phyloP scores from a whole-genome alignment of 1,139 yeast species.

The Yamadazyma sp. region DNA sequence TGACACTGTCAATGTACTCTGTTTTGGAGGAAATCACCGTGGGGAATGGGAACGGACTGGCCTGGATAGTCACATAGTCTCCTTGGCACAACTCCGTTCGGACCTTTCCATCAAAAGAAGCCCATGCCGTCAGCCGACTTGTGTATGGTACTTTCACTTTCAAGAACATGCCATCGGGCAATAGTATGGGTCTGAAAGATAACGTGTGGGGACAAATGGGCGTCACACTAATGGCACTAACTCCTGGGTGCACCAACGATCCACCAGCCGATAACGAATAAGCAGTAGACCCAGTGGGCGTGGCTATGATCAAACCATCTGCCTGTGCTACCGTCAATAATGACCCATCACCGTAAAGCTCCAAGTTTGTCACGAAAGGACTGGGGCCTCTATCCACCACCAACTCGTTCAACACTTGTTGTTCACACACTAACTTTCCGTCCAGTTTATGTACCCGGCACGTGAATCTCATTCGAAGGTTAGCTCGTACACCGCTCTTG shows the following conservation, averaged over 20 bases:
- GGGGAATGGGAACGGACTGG: constrained; percentile 83
- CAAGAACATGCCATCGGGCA: constrained; percentile 83
- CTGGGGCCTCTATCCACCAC: constrained; percentile 89
- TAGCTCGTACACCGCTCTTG: constrained; percentile 72
- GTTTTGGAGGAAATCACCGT: constrained; percentile 74
- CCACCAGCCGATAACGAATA: constrained; percentile 91
- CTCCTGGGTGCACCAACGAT: constrained; percentile 84
- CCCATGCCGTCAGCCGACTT: constrained; percentile 83
- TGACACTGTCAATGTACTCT: constrained; percentile 81
- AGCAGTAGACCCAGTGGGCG: constrained; percentile 93
- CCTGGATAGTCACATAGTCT: constrained; percentile 73
- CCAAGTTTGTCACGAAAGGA: constrained; percentile 82
- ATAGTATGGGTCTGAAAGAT: constrained; percentile 80
- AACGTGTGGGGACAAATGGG: constrained; percentile 93
- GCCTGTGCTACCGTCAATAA: constrained; percentile 85
- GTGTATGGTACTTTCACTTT: constrained; percentile 70
- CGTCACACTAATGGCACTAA: constrained; percentile 83
- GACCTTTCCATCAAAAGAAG: constrained; percentile 83
- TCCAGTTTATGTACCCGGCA: constrained; percentile 62
- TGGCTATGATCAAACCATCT: constrained; percentile 83
- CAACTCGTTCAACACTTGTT: constrained; percentile 79
- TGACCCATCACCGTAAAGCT: constrained; percentile 78
- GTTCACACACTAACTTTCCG: constrained; percentile 64
- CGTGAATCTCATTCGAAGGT: constrained; percentile 77
- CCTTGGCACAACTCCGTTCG: constrained; percentile 71